Conservation (phyloP, 768 basidiomycete species). For the Sporobolomyces roseus region DNA sequence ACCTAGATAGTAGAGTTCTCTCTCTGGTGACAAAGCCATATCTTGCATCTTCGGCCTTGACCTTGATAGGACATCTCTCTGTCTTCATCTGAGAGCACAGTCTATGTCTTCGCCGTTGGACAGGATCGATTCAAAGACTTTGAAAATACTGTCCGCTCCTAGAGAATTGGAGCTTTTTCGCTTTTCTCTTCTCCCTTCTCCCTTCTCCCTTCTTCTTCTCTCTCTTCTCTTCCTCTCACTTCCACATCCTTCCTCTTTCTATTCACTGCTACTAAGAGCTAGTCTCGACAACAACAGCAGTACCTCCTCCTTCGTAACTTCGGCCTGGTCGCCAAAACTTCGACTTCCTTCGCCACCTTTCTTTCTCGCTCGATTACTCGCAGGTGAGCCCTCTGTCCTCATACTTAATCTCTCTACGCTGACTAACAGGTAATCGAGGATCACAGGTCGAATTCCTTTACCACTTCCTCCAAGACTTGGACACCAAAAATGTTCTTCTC, state of each 20-base stretch:
- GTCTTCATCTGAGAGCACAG: too few species aligned
- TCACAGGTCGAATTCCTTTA: too few species aligned
- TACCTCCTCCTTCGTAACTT: neutral
- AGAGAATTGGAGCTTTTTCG: constrained; percentile 13
- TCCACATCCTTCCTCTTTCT: too few species aligned
- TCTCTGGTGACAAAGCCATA: too few species aligned
- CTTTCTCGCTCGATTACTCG: neutral
- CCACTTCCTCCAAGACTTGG: neutral
- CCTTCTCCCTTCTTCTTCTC: neutral
- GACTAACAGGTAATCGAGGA: too few species aligned
- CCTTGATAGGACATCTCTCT: too few species aligned
- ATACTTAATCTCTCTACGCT: neutral
- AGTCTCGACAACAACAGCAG: neutral
- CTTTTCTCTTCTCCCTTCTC: neutral
- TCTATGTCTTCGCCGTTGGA: too few species aligned
- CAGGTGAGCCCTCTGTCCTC: neutral
- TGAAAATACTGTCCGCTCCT: too few species aligned
- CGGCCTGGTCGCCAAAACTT: neutral
- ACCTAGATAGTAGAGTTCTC: too few species aligned
- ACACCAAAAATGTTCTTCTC: too few species aligned
- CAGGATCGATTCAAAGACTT: too few species aligned
- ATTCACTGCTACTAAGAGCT: neutral
- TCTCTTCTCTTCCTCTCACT: neutral
- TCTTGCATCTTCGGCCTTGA: too few species aligned
- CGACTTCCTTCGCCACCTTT: neutral